A percentile compares a stretch with the other conserved stretches of the same genome.
These are phyloP conservation scores for Gossypium ekmanianum DNA, from an alignment of 345 rosid species.

Conservation along the genomic window DNA sequence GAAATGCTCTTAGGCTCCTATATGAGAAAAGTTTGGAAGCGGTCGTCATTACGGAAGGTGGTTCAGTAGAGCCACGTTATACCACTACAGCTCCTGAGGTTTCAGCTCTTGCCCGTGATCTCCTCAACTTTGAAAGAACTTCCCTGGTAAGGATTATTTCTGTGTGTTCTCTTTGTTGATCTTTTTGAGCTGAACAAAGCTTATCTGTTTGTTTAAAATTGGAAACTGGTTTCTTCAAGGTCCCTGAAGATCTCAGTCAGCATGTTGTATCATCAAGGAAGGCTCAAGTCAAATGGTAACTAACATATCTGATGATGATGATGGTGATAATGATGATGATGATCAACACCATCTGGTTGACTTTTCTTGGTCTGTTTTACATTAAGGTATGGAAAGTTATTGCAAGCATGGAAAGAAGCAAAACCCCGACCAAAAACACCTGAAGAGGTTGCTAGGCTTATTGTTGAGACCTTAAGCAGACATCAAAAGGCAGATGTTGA, in stretches of 20 bases:
- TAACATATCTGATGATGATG: not conserved
- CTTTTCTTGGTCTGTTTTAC: conserved; percentile 6
- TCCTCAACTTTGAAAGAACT: conserved; percentile 66
- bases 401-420: conserved; percentile 76
- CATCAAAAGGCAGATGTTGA: conserved; percentile 83
- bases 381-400: conserved; percentile 73
- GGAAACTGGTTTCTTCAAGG: conserved; percentile 30
- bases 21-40: conserved; percentile 36
- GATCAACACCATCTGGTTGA: not conserved
- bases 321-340: not conserved
- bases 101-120: conserved; percentile 78
- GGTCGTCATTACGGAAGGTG: not conserved
- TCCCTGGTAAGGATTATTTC: conserved; percentile 45
- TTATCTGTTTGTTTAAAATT: not conserved
- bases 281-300: conserved; percentile 91
- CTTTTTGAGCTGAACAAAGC: not conserved
- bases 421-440: conserved; percentile 65
- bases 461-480: conserved; percentile 49
- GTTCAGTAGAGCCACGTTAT: conserved; percentile 43
- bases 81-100: conserved; percentile 56
- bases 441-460: conserved; percentile 66
- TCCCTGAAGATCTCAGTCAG: conserved; percentile 63
- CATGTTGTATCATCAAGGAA: conserved; percentile 73
- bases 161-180: not conserved
- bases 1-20: conserved; percentile 50